Conservation (phyloP, 2,329 filamentous ascomycete genomes). For the Aspergillus neoniger region DNA sequence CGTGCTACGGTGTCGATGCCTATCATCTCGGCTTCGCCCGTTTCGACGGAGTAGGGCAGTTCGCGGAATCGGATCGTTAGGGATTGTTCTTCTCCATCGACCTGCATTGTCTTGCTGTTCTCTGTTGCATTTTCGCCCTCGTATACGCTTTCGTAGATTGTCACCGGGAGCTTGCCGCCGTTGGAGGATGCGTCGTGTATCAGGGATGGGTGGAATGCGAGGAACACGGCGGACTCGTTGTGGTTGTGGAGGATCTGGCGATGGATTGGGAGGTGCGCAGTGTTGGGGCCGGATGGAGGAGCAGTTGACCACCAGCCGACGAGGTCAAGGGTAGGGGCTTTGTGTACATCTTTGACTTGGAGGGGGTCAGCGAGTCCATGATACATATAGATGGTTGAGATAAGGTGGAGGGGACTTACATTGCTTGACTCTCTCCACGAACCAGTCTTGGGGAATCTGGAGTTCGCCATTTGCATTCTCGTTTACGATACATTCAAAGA, state of each 20-base stretch:
- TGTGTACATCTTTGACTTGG: constrained; percentile 84
- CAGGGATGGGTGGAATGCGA: constrained; percentile 77
- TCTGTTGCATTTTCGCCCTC: constrained; percentile 66
- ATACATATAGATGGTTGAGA: background rate
- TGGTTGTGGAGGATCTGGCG: constrained; percentile 70
- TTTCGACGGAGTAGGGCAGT: constrained; percentile 84
- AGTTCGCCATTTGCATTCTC: constrained; percentile 57
- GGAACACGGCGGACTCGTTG: constrained; percentile 84
- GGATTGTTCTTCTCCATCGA: constrained; percentile 64
- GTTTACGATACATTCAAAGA: constrained; percentile 75
- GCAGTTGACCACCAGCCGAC: constrained; percentile 91
- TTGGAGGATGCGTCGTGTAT: constrained; percentile 55
- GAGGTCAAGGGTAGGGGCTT: constrained; percentile 76
- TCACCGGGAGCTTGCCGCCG: constrained; percentile 81
- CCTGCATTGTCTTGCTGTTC: constrained; percentile 66
- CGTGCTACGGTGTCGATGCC: constrained; percentile 90
- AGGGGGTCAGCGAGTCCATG: background rate
- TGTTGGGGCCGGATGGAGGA: constrained; percentile 68
- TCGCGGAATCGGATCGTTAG: constrained; percentile 75
- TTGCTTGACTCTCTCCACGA: constrained; percentile 75
- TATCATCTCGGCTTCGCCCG: constrained; percentile 96
- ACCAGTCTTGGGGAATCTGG: constrained; percentile 70
- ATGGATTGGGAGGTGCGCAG: constrained; percentile 71
- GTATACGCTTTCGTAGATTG: constrained; percentile 82
- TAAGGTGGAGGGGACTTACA: constrained; percentile 58